Base-by-base conservation (phyloP, 2,329 filamentous ascomycete genomes). In the Huntiella omanensis region DNA sequence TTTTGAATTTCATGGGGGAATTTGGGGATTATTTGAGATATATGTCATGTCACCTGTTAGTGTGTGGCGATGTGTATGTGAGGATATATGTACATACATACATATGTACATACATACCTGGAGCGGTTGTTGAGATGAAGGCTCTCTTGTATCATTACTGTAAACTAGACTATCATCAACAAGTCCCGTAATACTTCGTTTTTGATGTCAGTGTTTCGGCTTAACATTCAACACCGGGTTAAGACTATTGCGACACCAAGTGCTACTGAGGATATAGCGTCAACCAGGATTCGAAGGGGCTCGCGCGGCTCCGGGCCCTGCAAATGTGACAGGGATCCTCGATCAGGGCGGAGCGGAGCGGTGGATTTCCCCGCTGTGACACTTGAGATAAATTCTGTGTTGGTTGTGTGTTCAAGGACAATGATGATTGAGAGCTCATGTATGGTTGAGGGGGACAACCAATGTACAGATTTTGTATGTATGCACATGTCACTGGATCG, bases 281-380 rank as follows among this genome's bases (percentile, higher is more conserved):
- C 6, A 28, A 28, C 15, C 17, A 41, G 5, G 33, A 32, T 32
- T 32, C 4, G 19, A 28, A 5, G 11, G 11, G 28, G 19, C 19
- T 28, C 19, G 17, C 40, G 12, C 19, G 19, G 28, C 13, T 32
- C 11, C 12, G 16, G 22, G 40, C n/a, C 13, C 40, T 12, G 7
- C 8, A 32, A 32, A 5, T 13, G 6, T 7, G 22, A 15, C 12
- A 41, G 19, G 40, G 19, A n/a, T 10, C 11, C 5, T 36, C 8
- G 7, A n/a, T 4, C 15, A n/a, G 38, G 40, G 32, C 40, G 40
- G 40, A 43, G 40, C 40, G 40, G 40, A 43, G 13, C 28, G 40
- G 40, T 35, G 32, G 40, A 43, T 43, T 43, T 16, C 35, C 40
- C 40, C 32, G 40, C 32, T 12, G 39, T 41, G 10, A 11, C 28